Evolutionary conservation across 257 asterid species (phyloP).

Genomic region (Plantago ovata): DNA sequence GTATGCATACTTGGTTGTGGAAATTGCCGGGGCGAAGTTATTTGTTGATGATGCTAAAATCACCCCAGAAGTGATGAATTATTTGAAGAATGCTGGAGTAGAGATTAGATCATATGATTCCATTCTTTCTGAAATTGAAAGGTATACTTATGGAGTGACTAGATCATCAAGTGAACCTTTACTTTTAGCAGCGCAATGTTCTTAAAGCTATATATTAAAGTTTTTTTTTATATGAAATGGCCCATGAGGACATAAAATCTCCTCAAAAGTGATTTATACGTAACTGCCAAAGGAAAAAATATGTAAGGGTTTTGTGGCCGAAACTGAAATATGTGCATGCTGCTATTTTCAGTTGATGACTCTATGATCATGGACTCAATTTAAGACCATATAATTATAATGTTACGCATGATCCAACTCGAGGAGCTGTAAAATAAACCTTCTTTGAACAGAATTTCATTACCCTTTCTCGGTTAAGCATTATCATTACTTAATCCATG

Average conservation of each 20-base stretch:
- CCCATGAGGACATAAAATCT: not conserved
- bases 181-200: constrained; percentile 16
- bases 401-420: not conserved
- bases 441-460: too few relatives aligned
- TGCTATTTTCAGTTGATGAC: not conserved
- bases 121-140: constrained; percentile 80
- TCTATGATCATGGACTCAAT: too few relatives aligned
- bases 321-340: constrained; percentile 4
- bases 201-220: constrained; percentile 15
- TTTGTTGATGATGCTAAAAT: constrained; percentile 70
- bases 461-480: too few relatives aligned
- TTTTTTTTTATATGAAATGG: constrained; percentile 3
- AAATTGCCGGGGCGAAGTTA: constrained; percentile 75
- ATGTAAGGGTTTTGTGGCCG: not conserved
- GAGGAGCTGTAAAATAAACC: not conserved
- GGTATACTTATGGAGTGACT: constrained; percentile 35
- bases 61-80: constrained; percentile 64
- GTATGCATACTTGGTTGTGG: constrained; percentile 89
- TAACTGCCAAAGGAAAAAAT: constrained; percentile 9
- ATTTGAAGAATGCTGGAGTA: constrained; percentile 75
- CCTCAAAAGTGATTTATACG: constrained; percentile 11
- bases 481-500: too few relatives aligned
- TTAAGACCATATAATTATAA: not conserved
- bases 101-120: constrained; percentile 76
- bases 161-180: constrained; percentile 13